Conservation (phyloP, 2,329 filamentous ascomycete species). For the Colletotrichum lupini region DNA sequence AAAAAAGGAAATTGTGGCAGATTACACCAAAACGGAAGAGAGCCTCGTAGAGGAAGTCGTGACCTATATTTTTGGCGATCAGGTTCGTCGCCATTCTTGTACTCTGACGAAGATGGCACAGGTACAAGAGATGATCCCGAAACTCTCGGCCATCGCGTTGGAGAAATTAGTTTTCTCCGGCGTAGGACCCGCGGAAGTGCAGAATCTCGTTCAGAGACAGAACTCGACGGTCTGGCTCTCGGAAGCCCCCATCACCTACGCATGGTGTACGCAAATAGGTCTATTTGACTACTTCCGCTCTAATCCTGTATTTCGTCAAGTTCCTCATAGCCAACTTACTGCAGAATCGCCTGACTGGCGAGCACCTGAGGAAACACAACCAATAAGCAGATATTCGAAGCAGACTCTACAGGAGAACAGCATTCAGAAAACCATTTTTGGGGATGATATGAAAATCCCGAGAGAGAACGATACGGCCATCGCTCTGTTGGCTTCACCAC, state of each 20-base stretch:
- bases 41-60: not conserved
- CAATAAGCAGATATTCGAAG: not conserved
- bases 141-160: not conserved
- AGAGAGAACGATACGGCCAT: too few relatives aligned
- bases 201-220: not conserved
- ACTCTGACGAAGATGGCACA: not conserved
- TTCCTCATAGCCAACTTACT: too few relatives aligned
- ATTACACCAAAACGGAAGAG: not conserved
- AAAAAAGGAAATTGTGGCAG: not conserved
- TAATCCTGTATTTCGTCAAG: not conserved
- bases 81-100: rapidly evolving
- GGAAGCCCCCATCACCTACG: not conserved
- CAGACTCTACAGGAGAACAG: too few relatives aligned
- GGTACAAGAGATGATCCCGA: not conserved
- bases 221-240: not conserved
- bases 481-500: too few relatives aligned
- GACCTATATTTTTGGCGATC: not conserved
- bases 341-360: too few relatives aligned
- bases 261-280: not conserved
- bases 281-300: not conserved
- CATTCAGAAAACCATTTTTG: too few relatives aligned
- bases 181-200: not conserved
- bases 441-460: too few relatives aligned
- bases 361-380: too few relatives aligned
- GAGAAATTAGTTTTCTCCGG: not conserved